Base-by-base conservation (phyloP, 768 basidiomycete genomes). In the Terana coerulea region DNA sequence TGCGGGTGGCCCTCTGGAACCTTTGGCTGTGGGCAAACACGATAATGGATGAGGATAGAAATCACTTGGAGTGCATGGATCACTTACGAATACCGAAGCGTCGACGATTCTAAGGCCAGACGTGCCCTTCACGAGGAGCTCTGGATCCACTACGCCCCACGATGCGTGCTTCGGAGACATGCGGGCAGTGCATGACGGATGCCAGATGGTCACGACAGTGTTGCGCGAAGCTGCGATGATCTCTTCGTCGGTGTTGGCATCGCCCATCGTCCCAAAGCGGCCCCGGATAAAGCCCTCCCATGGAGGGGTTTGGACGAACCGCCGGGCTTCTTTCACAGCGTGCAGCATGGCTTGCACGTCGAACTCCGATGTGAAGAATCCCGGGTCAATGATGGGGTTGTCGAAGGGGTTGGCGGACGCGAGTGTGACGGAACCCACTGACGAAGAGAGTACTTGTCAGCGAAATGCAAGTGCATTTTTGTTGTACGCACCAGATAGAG, bases 281-380 rank as follows among this genome's bases (percentile, higher is more conserved):
- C 14, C 25, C 9, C 47, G 12, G 12, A 48, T 31, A n/a, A 51
- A 40, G n/a, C 30, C 49, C 14, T 51, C 41, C 54, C 54, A 55
- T n/a, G 45, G 17, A 4, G 39, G n/a, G 15, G 54, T 30, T 5
- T 24, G 6, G 31, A 42, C 17, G 35, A 51, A 51, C 1, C 6
- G 14, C 3, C 24, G 42, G 10, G 39, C 44, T 43, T 33, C 31
- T 25, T 47, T 36, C n/a, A 63, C 41, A 3, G 53, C 53, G 46
- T 65, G 55, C 26, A 59, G 52, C 36, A 70, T 54, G 39, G 68
- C 58, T 10, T 47, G 51, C 22, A 65, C 41, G 49, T 73, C 72
- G 40, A 44, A 61, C 5, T 21, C 17, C 21, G 30, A 44, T 4
- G 55, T 51, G 28, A 69, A 65, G 40, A 57, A 46, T 11, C 31